phyloP scores from a whole-genome alignment of 306 rosid genomes.

The Abrus pulchellus region DNA sequence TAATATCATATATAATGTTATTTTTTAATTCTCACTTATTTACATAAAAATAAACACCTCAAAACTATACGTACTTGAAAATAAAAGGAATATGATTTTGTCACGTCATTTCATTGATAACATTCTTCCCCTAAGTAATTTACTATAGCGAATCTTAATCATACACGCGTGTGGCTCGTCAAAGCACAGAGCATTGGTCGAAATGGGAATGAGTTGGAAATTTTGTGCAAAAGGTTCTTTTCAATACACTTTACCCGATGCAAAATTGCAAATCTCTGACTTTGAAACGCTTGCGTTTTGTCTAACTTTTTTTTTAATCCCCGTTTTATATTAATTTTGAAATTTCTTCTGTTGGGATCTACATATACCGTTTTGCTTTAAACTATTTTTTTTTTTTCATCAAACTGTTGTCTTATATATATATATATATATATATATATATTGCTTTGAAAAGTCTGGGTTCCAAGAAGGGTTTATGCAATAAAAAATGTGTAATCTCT shows the following conservation, averaged over 20 bases:
- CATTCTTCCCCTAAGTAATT: background rate
- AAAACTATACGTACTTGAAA: too few species aligned
- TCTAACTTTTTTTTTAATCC: background rate
- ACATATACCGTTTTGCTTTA: background rate
- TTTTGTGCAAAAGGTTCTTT: background rate
- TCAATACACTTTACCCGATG: background rate
- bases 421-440: too few species aligned
- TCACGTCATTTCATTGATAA: too few species aligned
- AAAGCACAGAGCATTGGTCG: constrained; percentile 24
- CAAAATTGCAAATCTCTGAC: constrained; percentile 46
- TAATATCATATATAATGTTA: too few species aligned
- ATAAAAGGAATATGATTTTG: too few species aligned
- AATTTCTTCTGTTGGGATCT: background rate
- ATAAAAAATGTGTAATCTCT: too few species aligned
- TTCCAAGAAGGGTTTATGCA: too few species aligned
- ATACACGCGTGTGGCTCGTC: constrained; percentile 10
- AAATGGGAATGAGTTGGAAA: constrained; percentile 41
- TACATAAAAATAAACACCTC: too few species aligned
- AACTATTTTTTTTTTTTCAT: constrained; percentile 1
- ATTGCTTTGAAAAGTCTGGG: too few species aligned
- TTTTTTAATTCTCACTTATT: too few species aligned
- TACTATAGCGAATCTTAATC: constrained; percentile 3
- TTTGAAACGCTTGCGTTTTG: background rate
- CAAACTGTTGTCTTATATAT: background rate
- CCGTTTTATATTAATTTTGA: background rate